Evolutionary conservation across 179 eudicot genomes (phyloP).

Genomic region (Patellifolia procumbens): DNA sequence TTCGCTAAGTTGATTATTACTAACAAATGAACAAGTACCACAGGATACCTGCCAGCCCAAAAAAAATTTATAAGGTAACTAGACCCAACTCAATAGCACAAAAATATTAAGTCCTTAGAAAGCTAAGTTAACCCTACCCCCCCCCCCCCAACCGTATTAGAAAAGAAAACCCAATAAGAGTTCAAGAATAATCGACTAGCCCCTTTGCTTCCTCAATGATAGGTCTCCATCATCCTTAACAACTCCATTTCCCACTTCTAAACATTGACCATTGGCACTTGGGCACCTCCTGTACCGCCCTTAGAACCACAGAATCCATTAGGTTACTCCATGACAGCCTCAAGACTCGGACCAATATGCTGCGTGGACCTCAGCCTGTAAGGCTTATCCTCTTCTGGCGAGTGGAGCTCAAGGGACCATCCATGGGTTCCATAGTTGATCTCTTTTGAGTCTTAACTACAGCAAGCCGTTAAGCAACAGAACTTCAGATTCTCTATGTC

Average conservation of each 20-base stretch:
- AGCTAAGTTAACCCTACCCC: background rate
- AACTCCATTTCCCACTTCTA: background rate
- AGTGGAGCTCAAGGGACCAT: background rate
- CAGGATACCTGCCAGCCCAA: background rate
- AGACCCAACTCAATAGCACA: background rate
- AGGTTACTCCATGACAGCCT: background rate
- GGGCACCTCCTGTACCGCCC: background rate
- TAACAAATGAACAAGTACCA: background rate
- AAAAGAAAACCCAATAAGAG: background rate
- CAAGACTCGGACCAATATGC: background rate
- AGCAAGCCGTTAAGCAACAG: too few species aligned
- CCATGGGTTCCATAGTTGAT: background rate
- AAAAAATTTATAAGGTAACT: background rate
- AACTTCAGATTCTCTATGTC: too few species aligned
- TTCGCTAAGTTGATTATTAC: background rate
- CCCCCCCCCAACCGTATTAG: background rate
- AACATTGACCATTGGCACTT: background rate
- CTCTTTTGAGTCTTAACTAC: background rate
- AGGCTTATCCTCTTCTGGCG: background rate
- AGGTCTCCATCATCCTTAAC: background rate
- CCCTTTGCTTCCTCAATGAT: background rate
- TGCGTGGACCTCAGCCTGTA: background rate
- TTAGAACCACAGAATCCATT: background rate
- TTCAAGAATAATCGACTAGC: background rate
- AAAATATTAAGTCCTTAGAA: background rate